Conservation (phyloP, 2,329 filamentous ascomycete species). For the Kalaharituber pfeilii region DNA sequence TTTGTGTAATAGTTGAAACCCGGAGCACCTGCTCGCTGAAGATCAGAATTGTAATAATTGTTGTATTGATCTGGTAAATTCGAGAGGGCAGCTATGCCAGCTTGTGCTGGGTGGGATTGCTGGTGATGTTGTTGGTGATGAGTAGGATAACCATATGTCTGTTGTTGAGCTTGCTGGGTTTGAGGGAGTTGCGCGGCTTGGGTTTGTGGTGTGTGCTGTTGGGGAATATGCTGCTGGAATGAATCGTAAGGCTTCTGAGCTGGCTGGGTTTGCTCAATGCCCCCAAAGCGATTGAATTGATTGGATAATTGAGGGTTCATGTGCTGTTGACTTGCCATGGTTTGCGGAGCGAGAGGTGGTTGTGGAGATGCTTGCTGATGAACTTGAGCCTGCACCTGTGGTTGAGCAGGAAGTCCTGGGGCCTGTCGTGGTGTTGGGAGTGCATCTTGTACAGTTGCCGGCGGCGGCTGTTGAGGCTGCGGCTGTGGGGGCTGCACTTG, state of each 20-base stretch:
- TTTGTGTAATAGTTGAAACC: constrained; percentile 14
- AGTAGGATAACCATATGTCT: constrained; percentile 50
- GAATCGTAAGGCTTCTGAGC: constrained; percentile 60
- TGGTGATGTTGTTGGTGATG: constrained; percentile 31
- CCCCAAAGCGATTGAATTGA: constrained; percentile 54
- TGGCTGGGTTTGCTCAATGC: constrained; percentile 35
- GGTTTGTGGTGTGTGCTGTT: constrained; percentile 35
- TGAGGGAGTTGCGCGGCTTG: constrained; percentile 29
- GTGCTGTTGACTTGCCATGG: constrained; percentile 24
- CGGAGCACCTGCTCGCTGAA: constrained; percentile 16
- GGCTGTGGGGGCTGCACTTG: constrained; percentile 10
- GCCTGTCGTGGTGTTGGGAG: constrained; percentile 40
- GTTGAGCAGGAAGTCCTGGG: constrained; percentile 32
- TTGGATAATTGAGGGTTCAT: constrained; percentile 28
- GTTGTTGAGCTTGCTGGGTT: constrained; percentile 38
- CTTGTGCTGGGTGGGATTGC: constrained; percentile 26
- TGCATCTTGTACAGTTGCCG: constrained; percentile 38
- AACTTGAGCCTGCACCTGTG: constrained; percentile 25
- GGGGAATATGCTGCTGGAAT: constrained; percentile 57
- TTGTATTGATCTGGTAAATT: constrained; percentile 18
- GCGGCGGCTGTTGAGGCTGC: constrained; percentile 34
- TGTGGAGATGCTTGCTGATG: constrained; percentile 22
- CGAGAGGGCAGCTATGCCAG: constrained; percentile 17
- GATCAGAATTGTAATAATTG: constrained; percentile 17
- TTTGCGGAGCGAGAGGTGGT: constrained; percentile 27